phyloP scores from a whole-genome alignment of 225 moss, liverwort and hornwort genomes.

The Marchantia paleacea region DNA sequence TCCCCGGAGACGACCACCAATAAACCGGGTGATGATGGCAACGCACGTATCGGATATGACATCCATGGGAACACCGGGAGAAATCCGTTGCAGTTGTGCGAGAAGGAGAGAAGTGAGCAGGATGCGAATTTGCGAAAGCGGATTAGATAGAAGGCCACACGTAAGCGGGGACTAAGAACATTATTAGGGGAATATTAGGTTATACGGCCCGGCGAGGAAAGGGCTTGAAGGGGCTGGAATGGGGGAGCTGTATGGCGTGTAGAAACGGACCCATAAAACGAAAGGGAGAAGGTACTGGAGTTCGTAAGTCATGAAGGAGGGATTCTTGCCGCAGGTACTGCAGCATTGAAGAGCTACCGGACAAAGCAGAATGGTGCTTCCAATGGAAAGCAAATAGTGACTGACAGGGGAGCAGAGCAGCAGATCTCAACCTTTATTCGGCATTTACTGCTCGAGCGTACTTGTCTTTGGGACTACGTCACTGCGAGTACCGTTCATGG shows the following conservation, averaged over 20 bases:
- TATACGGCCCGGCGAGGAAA: too few species aligned
- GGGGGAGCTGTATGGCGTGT: not conserved
- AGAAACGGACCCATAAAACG: not conserved
- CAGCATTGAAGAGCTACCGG: not conserved
- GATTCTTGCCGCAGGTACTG: conserved; percentile 13
- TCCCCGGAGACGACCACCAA: not conserved
- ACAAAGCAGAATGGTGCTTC: not conserved
- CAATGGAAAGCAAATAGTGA: not conserved
- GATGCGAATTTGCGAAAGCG: too few species aligned
- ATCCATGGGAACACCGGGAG: not conserved
- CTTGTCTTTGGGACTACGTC: conserved; percentile 1
- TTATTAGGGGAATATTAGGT: conserved; percentile 17
- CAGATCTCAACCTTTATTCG: conserved; percentile 12
- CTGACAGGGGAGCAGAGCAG: not conserved
- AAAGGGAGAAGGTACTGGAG: not conserved
- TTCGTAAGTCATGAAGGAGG: not conserved
- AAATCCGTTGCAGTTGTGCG: not conserved
- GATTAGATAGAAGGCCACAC: not conserved
- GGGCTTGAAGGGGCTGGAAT: not conserved
- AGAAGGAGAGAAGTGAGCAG: not conserved
- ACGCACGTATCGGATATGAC: not conserved
- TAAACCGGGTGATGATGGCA: not conserved
- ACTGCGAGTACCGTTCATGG: not conserved
- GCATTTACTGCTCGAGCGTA: conserved; percentile 3
- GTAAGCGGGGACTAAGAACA: not conserved